Conservation (phyloP, 2,329 filamentous ascomycete species). For the Calonectria henricotiae region DNA sequence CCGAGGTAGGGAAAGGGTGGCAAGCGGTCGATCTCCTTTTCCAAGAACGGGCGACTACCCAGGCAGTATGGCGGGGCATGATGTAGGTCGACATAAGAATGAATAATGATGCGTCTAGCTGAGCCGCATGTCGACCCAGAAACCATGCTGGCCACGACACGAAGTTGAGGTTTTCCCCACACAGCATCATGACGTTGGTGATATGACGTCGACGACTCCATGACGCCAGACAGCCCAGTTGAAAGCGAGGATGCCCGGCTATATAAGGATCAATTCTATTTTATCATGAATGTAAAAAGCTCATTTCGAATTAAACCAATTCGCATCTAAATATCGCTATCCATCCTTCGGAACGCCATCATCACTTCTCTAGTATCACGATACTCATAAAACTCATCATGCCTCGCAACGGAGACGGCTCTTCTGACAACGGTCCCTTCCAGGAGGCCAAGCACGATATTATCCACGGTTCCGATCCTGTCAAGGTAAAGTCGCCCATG, state of each 20-base stretch:
- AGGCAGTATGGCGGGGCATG: not conserved
- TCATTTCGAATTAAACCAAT: not conserved
- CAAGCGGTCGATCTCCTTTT: not conserved
- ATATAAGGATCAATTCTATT: not conserved
- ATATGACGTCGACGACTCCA: constrained; percentile 38
- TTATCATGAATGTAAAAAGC: not conserved
- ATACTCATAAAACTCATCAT: constrained; percentile 55
- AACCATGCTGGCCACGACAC: not conserved
- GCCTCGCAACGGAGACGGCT: constrained; percentile 68
- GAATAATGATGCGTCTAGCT: not conserved
- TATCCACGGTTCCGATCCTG: constrained; percentile 62
- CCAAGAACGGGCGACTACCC: constrained; percentile 3
- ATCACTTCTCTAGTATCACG: constrained; percentile 17
- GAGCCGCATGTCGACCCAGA: constrained; percentile 20
- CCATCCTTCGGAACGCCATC: not conserved
- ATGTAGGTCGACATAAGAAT: not conserved
- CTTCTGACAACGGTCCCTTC: constrained; percentile 65
- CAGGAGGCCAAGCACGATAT: constrained; percentile 62
- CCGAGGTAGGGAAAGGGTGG: not conserved
- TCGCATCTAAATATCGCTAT: not conserved
- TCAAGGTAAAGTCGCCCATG: constrained; percentile 55
- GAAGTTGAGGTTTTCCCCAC: constrained; percentile 27
- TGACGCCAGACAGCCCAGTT: not conserved
- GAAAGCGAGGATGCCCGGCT: not conserved
- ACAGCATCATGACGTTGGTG: constrained; percentile 32